These are phyloP conservation scores for Tetratostichococcus sp. DNA, from an alignment of 139 green algal genomes.

Conservation along the genomic window DNA sequence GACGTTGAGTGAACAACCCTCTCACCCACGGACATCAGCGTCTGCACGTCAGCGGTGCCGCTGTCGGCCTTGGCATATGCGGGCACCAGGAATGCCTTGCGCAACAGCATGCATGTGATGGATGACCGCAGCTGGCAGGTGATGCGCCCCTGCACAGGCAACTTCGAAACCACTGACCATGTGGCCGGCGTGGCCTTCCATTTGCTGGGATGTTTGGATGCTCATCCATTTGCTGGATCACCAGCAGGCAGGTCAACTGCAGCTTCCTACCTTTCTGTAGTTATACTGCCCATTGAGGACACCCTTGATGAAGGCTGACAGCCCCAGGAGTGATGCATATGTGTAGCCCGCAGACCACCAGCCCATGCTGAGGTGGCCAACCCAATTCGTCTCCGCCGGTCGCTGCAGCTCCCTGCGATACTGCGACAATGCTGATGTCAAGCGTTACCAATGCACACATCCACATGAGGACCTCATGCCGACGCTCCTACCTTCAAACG, in stretches of 20 bases:
- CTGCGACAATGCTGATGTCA: background rate
- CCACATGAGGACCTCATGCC: too few species aligned
- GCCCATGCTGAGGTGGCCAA: background rate
- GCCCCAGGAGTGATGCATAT: background rate
- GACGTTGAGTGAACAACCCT: background rate
- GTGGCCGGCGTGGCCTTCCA: too few species aligned
- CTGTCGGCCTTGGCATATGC: constrained; percentile 8
- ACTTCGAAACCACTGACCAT: too few species aligned
- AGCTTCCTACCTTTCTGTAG: constrained; percentile 29
- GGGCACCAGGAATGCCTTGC: constrained; percentile 51
- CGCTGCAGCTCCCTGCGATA: constrained; percentile 5
- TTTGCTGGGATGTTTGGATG: too few species aligned
- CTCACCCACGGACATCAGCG: constrained; percentile 53
- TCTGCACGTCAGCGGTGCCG: constrained; percentile 23
- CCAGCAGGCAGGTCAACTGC: too few species aligned
- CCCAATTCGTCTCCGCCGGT: too few species aligned
- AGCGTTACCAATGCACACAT: too few species aligned
- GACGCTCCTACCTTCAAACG: too few species aligned
- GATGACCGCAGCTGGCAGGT: constrained; percentile 48
- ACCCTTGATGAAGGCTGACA: constrained; percentile 20
- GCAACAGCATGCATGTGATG: constrained; percentile 59
- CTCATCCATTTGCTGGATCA: too few species aligned
- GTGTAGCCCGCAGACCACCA: background rate
- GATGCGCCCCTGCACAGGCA: constrained; percentile 28
- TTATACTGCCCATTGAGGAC: constrained; percentile 67